phyloP scores from a whole-genome alignment of 352 stramenopile genomes.

The Phytophthora rubi region DNA sequence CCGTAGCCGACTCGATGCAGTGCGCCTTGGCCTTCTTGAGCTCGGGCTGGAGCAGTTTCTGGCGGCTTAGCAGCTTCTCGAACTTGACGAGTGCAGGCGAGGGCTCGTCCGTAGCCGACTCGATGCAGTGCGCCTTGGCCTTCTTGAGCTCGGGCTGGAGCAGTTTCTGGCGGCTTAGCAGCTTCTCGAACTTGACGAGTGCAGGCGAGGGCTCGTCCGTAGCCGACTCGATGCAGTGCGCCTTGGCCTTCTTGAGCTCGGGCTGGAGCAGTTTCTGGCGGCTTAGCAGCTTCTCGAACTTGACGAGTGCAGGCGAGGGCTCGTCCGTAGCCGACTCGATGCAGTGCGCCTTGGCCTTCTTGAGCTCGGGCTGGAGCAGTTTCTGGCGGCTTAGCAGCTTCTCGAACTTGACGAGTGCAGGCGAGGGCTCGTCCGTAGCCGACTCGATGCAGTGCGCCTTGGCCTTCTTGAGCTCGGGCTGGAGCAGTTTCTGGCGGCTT shows the following conservation, averaged over 20 bases:
- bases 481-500: too few species aligned
- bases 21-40: too few species aligned
- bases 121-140: conserved; percentile 12
- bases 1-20: background rate
- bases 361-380: conserved; percentile 63
- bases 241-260: too few species aligned
- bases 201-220: conserved; percentile 49
- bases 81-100: too few species aligned
- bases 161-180: conserved; percentile 62
- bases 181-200: conserved; percentile 75
- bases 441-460: background rate
- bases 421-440: conserved; percentile 44
- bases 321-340: too few species aligned
- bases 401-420: conserved; percentile 67
- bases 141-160: conserved; percentile 69
- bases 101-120: too few species aligned
- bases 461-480: too few species aligned
- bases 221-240: background rate
- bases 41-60: too few species aligned
- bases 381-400: conserved; percentile 69
- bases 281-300: too few species aligned
- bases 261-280: too few species aligned
- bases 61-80: too few species aligned
- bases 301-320: too few species aligned
- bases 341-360: conserved; percentile 38